Base-by-base conservation (phyloP, 1,139 yeast genomes). In the Magnusiomyces clavatus region DNA sequence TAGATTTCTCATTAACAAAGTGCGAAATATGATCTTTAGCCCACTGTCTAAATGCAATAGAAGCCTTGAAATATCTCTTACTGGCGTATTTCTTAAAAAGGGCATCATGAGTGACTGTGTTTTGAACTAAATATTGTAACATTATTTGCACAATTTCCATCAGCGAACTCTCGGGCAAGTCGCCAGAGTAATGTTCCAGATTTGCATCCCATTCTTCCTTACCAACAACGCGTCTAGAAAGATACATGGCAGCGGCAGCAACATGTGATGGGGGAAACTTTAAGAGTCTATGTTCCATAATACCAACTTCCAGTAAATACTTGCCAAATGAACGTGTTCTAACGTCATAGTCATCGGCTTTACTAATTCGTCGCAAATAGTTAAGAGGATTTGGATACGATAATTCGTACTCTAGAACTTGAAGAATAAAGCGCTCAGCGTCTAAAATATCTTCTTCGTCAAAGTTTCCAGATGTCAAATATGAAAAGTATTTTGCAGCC, bases 361-460 rank as follows among this genome's bases (percentile, higher is more conserved):
- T 88, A 49, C 96, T 87, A 54, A 88, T 87, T 66, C 97, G 79
- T 67, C 97, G 81, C 62, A 90, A 73, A 65, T 89, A 90, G 69
- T 89, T 89, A 89, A 90, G 85, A 54, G 97, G 97, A 65, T 88
- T 88, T 51, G 97, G 96, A 65, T 86, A 88, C 62, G 87, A 84
- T 63, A 89, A 75, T 66, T 87, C 86, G 68, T 86, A 90, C 58
- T 82, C 78, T 52, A 90, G 73, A 43, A 83, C 81, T 60, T 86
- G 85, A 55, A 90, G 71, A 51, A 90, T 83, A 63, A 81, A 84
- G 64, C 83, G 84, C 68, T 90, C 97, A 41, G 95, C 96, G 64
- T 82, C 86, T 61, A 89, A 76, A 51, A 90, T 86, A 64, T 87
- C 96, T 54, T 85, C 90, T 64, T 83, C 94, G 11, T 87, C 77